These are phyloP conservation scores for Agastache rugosa DNA, from an alignment of 257 asterid genomes.

Conservation along the genomic window DNA sequence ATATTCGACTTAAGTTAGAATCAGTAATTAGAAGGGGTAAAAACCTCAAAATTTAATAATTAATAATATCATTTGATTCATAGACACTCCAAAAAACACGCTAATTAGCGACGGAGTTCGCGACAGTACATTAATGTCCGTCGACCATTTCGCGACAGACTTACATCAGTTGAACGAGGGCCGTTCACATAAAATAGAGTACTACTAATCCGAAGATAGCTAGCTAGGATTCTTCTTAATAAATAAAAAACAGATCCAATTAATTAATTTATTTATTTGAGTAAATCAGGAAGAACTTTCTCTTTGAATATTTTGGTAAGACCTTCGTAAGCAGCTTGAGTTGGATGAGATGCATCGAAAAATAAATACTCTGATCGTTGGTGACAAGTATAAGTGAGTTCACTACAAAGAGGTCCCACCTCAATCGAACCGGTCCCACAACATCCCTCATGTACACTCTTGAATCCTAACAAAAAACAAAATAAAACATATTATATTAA, in stretches of 20 bases:
- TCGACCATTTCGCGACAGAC: too few species aligned
- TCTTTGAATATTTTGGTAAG: not conserved
- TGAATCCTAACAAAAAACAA: not conserved
- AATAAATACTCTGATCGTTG: not conserved
- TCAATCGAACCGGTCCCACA: not conserved
- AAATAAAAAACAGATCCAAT: too few species aligned
- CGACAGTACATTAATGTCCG: too few species aligned
- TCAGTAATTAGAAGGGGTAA: too few species aligned
- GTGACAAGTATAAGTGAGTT: not conserved
- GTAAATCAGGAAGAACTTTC: not conserved
- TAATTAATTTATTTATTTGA: not conserved
- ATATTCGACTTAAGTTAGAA: too few species aligned
- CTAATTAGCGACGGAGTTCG: too few species aligned
- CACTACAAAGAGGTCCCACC: not conserved
- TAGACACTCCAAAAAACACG: too few species aligned
- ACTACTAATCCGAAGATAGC: too few species aligned
- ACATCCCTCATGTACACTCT: not conserved
- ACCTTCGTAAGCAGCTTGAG: not conserved
- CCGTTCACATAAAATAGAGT: not conserved
- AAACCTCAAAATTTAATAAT: too few species aligned
- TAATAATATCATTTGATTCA: too few species aligned
- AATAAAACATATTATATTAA: not conserved
- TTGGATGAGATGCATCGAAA: not conserved
- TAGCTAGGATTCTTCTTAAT: not conserved
- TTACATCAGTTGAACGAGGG: too few species aligned